Conservation (phyloP, 2,329 filamentous ascomycete species). For the Lecanicillium sp. region DNA sequence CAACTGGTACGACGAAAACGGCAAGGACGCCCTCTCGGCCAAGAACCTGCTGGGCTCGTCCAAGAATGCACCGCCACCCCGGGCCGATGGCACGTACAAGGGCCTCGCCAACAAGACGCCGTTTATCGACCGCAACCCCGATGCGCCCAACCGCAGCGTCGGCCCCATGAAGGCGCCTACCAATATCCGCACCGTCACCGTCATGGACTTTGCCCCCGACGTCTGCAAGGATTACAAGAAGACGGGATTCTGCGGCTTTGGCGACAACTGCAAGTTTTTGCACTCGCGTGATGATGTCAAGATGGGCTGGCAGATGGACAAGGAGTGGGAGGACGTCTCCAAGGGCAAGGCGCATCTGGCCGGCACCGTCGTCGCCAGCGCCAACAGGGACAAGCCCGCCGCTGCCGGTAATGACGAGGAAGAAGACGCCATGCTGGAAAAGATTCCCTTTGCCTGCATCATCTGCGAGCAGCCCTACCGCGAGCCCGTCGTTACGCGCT, state of each 20-base stretch:
- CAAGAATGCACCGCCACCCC: conserved; percentile 26
- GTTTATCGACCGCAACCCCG: conserved; percentile 75
- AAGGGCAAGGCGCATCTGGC: conserved; percentile 59
- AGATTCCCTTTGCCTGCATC: conserved; percentile 83
- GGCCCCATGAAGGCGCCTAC: conserved; percentile 83
- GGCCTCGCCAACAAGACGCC: conserved; percentile 64
- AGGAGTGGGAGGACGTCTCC: conserved; percentile 82
- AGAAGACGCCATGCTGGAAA: conserved; percentile 67
- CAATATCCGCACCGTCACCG: conserved; percentile 84
- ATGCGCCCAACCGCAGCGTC: conserved; percentile 61
- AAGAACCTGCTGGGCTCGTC: conserved; percentile 55
- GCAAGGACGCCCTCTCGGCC: conserved; percentile 34
- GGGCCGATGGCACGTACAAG: conserved; percentile 64
- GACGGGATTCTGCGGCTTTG: conserved; percentile 44
- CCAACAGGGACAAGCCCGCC: conserved; percentile 35
- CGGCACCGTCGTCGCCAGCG: conserved; percentile 55
- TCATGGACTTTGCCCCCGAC: conserved; percentile 85
- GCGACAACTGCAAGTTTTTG: conserved; percentile 75
- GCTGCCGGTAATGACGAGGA: conserved; percentile 38
- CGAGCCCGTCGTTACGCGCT: conserved; percentile 77
- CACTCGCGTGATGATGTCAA: conserved; percentile 75
- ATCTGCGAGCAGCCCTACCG: conserved; percentile 77
- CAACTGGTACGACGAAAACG: conserved; percentile 83
- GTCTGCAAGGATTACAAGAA: conserved; percentile 93
- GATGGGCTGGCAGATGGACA: conserved; percentile 91